These are phyloP conservation scores for Domatiomyces catenatus DNA, from an alignment of 2,329 filamentous ascomycete genomes.

Conservation along the genomic window DNA sequence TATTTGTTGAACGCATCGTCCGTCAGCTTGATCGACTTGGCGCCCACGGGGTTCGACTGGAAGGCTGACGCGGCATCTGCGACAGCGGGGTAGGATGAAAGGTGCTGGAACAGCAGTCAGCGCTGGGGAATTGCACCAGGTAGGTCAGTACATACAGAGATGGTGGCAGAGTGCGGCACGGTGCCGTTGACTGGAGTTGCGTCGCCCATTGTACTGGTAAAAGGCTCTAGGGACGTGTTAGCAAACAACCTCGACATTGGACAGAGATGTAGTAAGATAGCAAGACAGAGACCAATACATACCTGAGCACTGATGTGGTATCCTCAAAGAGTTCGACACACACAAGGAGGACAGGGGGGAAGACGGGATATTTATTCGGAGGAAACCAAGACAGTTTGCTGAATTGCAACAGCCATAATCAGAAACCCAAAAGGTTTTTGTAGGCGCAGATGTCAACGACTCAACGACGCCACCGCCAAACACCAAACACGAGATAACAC, in stretches of 20 bases:
- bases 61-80: constrained; percentile 62
- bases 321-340: no score
- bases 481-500: background rate
- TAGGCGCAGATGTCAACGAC: background rate
- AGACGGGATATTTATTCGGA: no score
- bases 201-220: constrained; percentile 26
- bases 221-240: background rate
- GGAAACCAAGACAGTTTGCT: no score
- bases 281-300: no score
- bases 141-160: constrained; percentile 15
- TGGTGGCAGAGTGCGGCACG: constrained; percentile 26
- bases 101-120: constrained; percentile 43
- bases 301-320: no score
- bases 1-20: constrained; percentile 61
- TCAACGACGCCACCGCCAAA: no score
- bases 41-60: constrained; percentile 67
- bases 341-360: no score
- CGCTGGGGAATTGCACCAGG: background rate
- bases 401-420: no score
- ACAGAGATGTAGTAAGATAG: no score
- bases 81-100: constrained; percentile 70
- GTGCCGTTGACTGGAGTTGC: constrained; percentile 33
- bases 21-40: constrained; percentile 63
- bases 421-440: background rate
- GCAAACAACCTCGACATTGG: background rate